phyloP scores from a whole-genome alignment of 805 yeast genomes.

The Cyberlindnera misumaiensis region DNA sequence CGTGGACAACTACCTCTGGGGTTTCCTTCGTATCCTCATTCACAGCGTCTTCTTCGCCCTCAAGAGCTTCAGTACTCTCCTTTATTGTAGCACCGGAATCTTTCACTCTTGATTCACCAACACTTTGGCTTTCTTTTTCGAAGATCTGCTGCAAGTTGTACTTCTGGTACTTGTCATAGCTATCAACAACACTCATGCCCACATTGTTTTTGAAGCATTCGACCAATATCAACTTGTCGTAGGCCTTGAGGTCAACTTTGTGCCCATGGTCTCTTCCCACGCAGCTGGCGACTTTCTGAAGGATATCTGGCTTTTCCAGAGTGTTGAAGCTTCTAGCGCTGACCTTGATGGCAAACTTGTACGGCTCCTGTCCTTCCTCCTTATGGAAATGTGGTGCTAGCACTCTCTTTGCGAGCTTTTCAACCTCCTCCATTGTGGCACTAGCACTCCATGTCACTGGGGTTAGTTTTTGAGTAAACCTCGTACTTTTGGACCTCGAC shows the following conservation, averaged over 20 bases:
- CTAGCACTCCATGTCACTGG: conserved; percentile 75
- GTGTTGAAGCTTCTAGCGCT: conserved; percentile 72
- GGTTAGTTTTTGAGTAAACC: conserved; percentile 70
- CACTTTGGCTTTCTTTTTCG: conserved; percentile 29
- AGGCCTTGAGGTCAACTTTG: conserved; percentile 70
- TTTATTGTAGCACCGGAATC: conserved; percentile 3
- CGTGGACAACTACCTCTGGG: neutral
- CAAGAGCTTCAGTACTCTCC: neutral
- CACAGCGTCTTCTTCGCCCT: neutral
- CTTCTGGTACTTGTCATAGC: conserved; percentile 53
- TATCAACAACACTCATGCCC: conserved; percentile 78
- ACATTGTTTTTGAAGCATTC: conserved; percentile 86
- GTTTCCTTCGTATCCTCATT: neutral
- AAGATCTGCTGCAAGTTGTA: conserved; percentile 80
- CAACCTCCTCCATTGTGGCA: conserved; percentile 63
- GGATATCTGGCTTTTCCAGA: conserved; percentile 65
- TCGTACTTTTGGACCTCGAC: conserved; percentile 49
- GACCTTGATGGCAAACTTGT: conserved; percentile 74
- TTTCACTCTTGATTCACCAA: conserved; percentile 12
- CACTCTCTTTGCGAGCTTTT: conserved; percentile 51
- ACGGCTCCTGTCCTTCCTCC: conserved; percentile 28
- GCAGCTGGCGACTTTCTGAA: conserved; percentile 59
- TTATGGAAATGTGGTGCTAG: conserved; percentile 62
- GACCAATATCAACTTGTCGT: conserved; percentile 71
- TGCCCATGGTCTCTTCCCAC: conserved; percentile 71